Base-by-base conservation (phyloP, 257 asterid genomes). In the Lithospermum erythrorhizon region DNA sequence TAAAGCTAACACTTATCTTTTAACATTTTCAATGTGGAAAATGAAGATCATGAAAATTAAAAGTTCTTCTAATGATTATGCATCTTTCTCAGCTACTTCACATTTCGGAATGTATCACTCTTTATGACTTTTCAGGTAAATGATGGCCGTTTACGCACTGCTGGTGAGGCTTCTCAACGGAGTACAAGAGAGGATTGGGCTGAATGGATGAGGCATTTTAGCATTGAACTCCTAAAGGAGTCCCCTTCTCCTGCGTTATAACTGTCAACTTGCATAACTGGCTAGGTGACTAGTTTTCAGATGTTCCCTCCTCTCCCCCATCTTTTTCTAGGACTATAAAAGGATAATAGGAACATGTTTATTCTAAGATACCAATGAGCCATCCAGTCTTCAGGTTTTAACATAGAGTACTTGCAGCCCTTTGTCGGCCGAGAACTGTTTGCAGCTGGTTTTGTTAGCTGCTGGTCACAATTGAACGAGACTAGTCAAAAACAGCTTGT, bases 131-230 rank as follows among this genome's bases (percentile, higher is more conserved):
- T 52, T 27, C 72, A 91, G 99, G 95, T 93, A 59, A 83, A 93
- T 62, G 99, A 86, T 72, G 82, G 83, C 63, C 84, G 95, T 62
- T 68, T 93, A 69, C 94, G 91, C 32, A 82, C 89, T 57, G 99
- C 99, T 59, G 96, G 96, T 27, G 99, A 93, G 80, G 99, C 99
- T 70, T 93, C 99, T 70, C 96, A 91, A 59, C 95, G 98, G 70
- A 91, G 98, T 72, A 91, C 98, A 11, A 86, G 81, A 82, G 98
- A 91, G 74, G 98, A 91, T 70, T 91, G 98, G 98, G 94, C 96
- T 61, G 98, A 91, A 80, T 91, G 98, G 98, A 91, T 91, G 98
- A 80, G 98, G 64, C 98, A 91, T 79, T 91, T 86, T 73, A 91
- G 98, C 79, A 91, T 93, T 71, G 99, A 93, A 71, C 90, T 93